Evolutionary conservation across 805 yeast species (phyloP), one percentile per base, ranked within the genome.

Genomic region (Lachancea sp.): DNA sequence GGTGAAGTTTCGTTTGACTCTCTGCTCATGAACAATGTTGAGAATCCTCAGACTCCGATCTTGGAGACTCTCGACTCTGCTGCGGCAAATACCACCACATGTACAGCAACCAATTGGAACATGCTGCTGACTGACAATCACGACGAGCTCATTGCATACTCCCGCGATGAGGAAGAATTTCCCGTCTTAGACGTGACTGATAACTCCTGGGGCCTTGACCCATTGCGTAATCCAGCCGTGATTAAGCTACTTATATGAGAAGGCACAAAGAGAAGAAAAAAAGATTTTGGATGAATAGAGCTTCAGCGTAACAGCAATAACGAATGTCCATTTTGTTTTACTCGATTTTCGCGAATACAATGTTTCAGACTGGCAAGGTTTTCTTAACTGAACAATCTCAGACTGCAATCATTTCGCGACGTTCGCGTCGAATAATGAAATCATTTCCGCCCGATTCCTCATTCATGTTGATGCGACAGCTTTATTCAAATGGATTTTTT

Each of bases 151-250:
- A 27, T 29, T 13, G 18, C 40, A 31, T 19, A 26, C 13, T 43
- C 46, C 32, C 46, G n/a, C 37, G 29, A 47, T 38, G 48, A 45
- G 16, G 38, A 16, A 20, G 39, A 37, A 29, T 37, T 32, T 20
- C 42, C 37, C 55, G 48, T 44, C 42, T 17, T 44, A 11, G 47
- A 33, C 38, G 38, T 38, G 47, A 44, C 47, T 49, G 66, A 62
- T 52, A 57, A 57, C 56, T 62, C 64, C 48, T 59, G 55, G 54
- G 69, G 54, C 45, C 61, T 65, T 57, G 70, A 63, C 59, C 67
- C 66, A 67, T 66, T 67, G 72, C 71, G 72, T 65, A 66, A 68
- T 68, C 71, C 72, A 68, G 72, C 62, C 60, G 72, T 55, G 72
- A 66, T 68, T 40, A 64, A 63, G 69, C 41, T 43, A n/a, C 12